A percentile compares a stretch with the other conserved stretches of the same genome.
These are phyloP conservation scores for Colletotrichum sidae DNA, from an alignment of 2,329 filamentous ascomycete genomes.

Conservation along the genomic window DNA sequence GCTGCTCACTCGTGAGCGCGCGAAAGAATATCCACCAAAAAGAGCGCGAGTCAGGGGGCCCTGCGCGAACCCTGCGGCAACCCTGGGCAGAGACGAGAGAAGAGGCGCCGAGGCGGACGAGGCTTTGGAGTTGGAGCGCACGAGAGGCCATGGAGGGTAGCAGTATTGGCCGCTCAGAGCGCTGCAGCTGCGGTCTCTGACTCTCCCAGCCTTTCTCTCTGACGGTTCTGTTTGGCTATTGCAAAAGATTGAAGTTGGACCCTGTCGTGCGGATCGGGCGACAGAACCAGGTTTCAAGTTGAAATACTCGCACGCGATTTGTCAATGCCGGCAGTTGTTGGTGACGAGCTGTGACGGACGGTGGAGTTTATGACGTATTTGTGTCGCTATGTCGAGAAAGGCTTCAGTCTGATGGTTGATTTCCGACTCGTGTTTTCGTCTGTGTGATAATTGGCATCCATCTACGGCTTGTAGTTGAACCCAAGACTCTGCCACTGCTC, in stretches of 20 bases:
- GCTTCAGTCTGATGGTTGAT: not conserved
- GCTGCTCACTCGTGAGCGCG: constrained; percentile 3
- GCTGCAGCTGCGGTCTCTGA: constrained; percentile 31
- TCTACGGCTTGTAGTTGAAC: not conserved
- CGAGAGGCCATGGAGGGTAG: not conserved
- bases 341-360: constrained; percentile 14
- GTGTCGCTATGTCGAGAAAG: constrained; percentile 4
- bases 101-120: constrained; percentile 26
- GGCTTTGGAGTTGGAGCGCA: not conserved
- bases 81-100: not conserved
- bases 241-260: constrained; percentile 26
- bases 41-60: constrained; percentile 32
- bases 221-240: constrained; percentile 8
- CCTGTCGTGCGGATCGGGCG: constrained; percentile 29
- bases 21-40: constrained; percentile 2
- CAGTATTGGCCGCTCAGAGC: constrained; percentile 25
- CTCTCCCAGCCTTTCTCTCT: not conserved
- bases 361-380: constrained; percentile 34
- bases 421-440: constrained; percentile 1
- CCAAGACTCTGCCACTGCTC: constrained; percentile 1
- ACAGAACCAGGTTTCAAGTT: constrained; percentile 35
- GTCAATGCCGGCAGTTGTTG: constrained; percentile 35
- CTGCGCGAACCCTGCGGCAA: constrained; percentile 30
- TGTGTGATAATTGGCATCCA: not conserved
- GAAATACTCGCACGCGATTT: constrained; percentile 35